phyloP scores from a whole-genome alignment of 352 stramenopile species.

The Pythium coloratum region DNA sequence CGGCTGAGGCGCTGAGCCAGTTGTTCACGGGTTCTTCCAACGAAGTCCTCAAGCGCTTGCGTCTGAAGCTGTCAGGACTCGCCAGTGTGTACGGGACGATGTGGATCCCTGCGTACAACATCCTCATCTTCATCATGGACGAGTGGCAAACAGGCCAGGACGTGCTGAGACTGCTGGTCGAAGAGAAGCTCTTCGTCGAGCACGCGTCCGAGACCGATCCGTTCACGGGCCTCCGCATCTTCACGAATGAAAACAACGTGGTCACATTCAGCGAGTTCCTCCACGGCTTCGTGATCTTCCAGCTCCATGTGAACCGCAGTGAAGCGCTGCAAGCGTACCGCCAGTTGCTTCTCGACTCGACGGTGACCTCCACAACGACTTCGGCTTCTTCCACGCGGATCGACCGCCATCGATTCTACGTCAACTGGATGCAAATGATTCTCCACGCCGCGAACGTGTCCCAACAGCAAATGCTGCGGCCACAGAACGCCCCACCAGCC shows the following conservation, averaged over 20 bases:
- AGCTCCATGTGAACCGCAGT: constrained; percentile 34
- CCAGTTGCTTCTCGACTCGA: constrained; percentile 27
- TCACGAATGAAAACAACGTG: constrained; percentile 10
- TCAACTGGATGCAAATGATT: constrained; percentile 35
- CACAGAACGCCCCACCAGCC: constrained; percentile 1
- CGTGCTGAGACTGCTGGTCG: constrained; percentile 24
- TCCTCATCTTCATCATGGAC: constrained; percentile 49
- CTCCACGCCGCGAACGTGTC: constrained; percentile 37
- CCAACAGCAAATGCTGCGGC: constrained; percentile 37
- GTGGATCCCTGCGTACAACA: constrained; percentile 51
- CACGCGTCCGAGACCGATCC: constrained; percentile 12
- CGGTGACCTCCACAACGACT: background rate
- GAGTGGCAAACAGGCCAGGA: constrained; percentile 44
- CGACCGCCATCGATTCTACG: constrained; percentile 29
- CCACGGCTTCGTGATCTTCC: constrained; percentile 30
- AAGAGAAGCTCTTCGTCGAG: constrained; percentile 29
- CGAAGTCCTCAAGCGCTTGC: constrained; percentile 45
- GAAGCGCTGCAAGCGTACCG: constrained; percentile 40
- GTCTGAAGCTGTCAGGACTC: constrained; percentile 41
- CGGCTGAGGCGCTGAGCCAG: constrained; percentile 38
- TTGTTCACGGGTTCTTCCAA: constrained; percentile 36
- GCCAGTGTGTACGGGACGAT: constrained; percentile 53
- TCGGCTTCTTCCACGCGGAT: background rate
- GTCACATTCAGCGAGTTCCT: constrained; percentile 32
- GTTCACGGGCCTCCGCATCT: constrained; percentile 14